Evolutionary conservation across 495 filamentous ascomycete genomes (phyloP).

Genomic region (Neurospora tetraspora): DNA sequence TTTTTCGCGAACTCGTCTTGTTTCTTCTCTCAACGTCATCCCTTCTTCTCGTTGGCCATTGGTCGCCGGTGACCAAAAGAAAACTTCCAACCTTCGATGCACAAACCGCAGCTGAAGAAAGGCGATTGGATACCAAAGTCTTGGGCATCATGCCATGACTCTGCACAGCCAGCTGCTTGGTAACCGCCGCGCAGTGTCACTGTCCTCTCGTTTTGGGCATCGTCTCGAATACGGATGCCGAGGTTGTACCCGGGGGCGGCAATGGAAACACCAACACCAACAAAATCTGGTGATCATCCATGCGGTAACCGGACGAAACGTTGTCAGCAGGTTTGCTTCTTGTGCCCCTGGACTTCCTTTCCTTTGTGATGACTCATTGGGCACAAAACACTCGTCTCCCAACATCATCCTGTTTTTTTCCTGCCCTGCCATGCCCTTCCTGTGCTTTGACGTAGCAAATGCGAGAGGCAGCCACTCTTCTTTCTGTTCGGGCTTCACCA

Average conservation of each 20-base stretch:
- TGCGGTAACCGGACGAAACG: not conserved
- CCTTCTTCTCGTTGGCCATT: not conserved
- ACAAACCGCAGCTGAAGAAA: not conserved
- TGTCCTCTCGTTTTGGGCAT: not conserved
- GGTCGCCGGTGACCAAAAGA: not conserved
- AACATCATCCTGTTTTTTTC: not conserved
- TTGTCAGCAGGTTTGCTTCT: not conserved
- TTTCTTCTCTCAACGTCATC: not conserved
- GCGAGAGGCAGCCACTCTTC: not conserved
- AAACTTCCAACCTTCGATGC: not conserved
- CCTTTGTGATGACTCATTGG: not conserved
- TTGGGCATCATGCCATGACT: not conserved
- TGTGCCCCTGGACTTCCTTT: not conserved
- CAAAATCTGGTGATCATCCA: not conserved
- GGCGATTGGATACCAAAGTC: not conserved
- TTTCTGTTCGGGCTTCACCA: not conserved
- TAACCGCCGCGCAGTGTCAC: not conserved
- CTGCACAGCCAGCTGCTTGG: not conserved
- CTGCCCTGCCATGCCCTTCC: not conserved
- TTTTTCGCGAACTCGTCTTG: not conserved
- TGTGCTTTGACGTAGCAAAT: not conserved
- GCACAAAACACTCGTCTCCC: not conserved
- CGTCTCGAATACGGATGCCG: not conserved
- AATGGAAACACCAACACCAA: not conserved
- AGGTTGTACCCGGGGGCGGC: not conserved